Base-by-base conservation (phyloP, 73 alveolate genomes). In the Stentor coeruleus region DNA sequence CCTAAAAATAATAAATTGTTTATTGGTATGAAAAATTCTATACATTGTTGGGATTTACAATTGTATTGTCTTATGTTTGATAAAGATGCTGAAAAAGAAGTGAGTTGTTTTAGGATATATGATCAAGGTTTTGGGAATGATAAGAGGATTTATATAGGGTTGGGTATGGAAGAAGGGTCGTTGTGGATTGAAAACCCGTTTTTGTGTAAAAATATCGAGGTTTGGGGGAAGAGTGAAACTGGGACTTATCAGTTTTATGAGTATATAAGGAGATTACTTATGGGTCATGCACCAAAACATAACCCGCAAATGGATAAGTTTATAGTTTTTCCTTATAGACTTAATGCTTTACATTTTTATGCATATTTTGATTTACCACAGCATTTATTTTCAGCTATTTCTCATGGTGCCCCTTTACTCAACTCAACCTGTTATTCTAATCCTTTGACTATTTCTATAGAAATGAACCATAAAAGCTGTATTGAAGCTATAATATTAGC, bases 301-400 rank as follows among this genome's bases (percentile, higher is more conserved):
- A 26, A 33, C 37, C 42, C 79, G 1, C 42, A 66, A 66, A 66
- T 66, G 79, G 79, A 66, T 33, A 31, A 26, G 40, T 66, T 20
- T 11, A 66, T 33, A 28, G 33, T 66, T 66, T 31, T 20, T 20
- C 79, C 79, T 20, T 66, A 20, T 66, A 66, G 39, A 66, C 79
- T 66, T 0, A 66, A 66, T 66, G 79, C 79, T 66, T 31, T 66
- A 2, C 79, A 66, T 33, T 31, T 66, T 11, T 66, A 66, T 40
- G 79, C 79, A 33, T 66, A 66, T 66, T 66, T 26, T 2, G 33
- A 66, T 40, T 40, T 66, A 1, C 79, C 79, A 20, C 20, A 2
- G 33, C 79, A 66, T 33, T 33, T 66, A 26, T 28, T 28, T 20
- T 15, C 15, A 1, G 79, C 40, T 28, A 66, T 66, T 33, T 28